phyloP scores from a whole-genome alignment of 108 stramenopile species.

The Fistulifera pelliculosa region DNA sequence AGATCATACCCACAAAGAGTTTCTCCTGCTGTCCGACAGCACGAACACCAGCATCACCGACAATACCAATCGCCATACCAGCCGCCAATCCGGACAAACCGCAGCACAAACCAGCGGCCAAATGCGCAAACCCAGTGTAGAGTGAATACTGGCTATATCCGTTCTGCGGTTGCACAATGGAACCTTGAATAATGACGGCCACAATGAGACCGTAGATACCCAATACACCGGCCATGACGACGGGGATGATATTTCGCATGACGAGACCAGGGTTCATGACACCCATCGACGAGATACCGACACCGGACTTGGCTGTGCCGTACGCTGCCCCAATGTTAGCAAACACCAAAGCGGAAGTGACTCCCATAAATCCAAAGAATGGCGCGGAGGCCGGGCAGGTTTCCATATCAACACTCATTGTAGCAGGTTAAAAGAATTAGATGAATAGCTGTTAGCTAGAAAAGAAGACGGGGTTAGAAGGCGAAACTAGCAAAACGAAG shows the following conservation, averaged over 20 bases:
- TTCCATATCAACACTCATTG: conserved; percentile 85
- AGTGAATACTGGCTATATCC: conserved; percentile 77
- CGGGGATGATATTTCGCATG: conserved; percentile 99
- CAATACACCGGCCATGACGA: conserved; percentile 99
- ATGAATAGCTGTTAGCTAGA: too few species aligned
- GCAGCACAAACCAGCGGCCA: conserved; percentile 97
- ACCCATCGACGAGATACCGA: conserved; percentile 97
- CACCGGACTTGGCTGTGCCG: conserved; percentile 97
- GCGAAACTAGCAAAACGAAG: too few species aligned
- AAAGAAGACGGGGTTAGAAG: too few species aligned
- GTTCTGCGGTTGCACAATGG: conserved; percentile 66
- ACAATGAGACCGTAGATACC: conserved; percentile 99
- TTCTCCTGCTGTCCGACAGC: conserved; percentile 97
- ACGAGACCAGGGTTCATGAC: conserved; percentile 97
- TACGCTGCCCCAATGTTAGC: conserved; percentile 97
- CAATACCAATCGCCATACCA: conserved; percentile 98
- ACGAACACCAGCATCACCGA: conserved; percentile 99
- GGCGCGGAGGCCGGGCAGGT: conserved; percentile 86
- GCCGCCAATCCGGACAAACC: conserved; percentile 95
- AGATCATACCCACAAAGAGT: conserved; percentile 98
- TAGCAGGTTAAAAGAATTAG: too few species aligned
- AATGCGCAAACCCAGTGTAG: conserved; percentile 95
- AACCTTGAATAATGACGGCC: conserved; percentile 92
- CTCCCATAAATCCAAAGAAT: conserved; percentile 88
- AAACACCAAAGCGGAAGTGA: conserved; percentile 75